Conservation (phyloP, 345 rosid species). For the Eucalyptus viminalis region DNA sequence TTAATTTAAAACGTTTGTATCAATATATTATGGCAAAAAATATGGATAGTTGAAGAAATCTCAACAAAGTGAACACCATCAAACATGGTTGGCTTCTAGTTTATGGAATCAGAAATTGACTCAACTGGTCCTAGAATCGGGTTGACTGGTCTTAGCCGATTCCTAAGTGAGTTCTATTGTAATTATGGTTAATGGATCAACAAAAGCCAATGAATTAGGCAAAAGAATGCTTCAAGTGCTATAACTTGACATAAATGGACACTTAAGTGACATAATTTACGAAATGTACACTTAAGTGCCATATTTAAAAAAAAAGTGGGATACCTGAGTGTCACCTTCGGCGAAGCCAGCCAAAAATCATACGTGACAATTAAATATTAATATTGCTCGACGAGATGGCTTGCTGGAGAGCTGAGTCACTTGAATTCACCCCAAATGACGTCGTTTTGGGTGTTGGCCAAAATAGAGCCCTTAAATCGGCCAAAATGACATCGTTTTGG, state of each 20-base stretch:
- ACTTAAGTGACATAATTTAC: too few species aligned
- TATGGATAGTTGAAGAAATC: background rate
- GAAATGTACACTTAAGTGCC: too few species aligned
- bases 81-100: background rate
- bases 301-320: too few species aligned
- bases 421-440: accelerated
- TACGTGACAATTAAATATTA: too few species aligned
- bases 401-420: accelerated
- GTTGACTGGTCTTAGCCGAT: accelerated
- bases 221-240: too few species aligned
- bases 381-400: accelerated
- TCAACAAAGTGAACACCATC: background rate
- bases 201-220: too few species aligned
- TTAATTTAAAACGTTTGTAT: background rate
- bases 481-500: too few species aligned
- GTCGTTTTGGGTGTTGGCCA: too few species aligned
- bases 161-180: background rate
- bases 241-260: accelerated
- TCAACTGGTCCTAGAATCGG: accelerated
- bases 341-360: too few species aligned
- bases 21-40: background rate
- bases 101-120: background rate
- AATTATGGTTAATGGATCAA: too few species aligned
- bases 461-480: too few species aligned
- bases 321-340: accelerated